These are phyloP conservation scores for Chlamydomonas sp. DNA, from an alignment of 139 green algal species.

Conservation along the genomic window DNA sequence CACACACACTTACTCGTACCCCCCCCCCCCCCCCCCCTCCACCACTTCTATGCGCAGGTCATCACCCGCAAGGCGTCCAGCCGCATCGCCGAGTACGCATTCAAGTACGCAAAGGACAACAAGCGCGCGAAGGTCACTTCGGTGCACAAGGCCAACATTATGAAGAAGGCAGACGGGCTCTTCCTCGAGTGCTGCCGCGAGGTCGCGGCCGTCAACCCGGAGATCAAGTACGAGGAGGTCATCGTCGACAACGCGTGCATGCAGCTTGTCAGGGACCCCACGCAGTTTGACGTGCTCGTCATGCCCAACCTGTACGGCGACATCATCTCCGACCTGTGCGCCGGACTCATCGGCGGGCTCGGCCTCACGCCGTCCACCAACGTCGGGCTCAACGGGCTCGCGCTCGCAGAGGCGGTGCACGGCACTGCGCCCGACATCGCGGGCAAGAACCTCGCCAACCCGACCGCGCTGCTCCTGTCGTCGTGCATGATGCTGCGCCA, in stretches of 20 bases:
- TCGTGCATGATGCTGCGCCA: conserved; percentile 93
- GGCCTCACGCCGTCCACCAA: conserved; percentile 88
- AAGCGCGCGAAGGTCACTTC: conserved; percentile 63
- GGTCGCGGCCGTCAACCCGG: conserved; percentile 66
- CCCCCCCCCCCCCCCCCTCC: too few relatives aligned
- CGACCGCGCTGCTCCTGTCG: conserved; percentile 85
- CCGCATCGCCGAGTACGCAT: conserved; percentile 86
- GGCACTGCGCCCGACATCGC: conserved; percentile 92
- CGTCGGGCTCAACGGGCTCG: conserved; percentile 70
- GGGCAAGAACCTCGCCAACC: conserved; percentile 81
- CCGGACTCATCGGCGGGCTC: conserved; percentile 88
- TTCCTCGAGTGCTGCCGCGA: conserved; percentile 12
- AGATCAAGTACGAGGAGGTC: conserved; percentile 90
- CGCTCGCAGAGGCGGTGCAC: conserved; percentile 91
- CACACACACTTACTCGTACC: too few relatives aligned
- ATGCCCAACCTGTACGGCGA: conserved; percentile 98
- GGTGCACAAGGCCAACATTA: conserved; percentile 93
- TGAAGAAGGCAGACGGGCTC: conserved; percentile 84
- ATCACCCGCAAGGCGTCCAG: conserved; percentile 80
- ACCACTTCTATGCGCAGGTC: conserved; percentile 67
- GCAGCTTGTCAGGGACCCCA: conserved; percentile 70
- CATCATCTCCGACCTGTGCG: conserved; percentile 93
- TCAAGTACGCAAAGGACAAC: conserved; percentile 83
- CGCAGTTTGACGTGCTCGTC: conserved; percentile 89
- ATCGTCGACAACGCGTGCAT: conserved; percentile 99